Base-by-base conservation (phyloP, 1,284 basidiomycete genomes). In the Cronartium quercuum region DNA sequence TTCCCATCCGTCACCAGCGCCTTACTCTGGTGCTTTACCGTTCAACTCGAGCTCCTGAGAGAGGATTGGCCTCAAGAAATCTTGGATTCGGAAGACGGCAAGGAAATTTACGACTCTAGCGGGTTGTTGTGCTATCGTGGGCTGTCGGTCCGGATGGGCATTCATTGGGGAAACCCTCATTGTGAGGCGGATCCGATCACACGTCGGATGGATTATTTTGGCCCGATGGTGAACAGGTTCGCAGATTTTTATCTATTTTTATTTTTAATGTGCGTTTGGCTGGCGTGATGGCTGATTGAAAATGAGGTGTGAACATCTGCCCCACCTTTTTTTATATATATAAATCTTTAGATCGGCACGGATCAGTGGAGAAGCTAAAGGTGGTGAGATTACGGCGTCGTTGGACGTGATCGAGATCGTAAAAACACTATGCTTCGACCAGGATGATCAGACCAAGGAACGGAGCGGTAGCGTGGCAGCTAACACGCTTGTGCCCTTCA, bases 111-210 rank as follows among this genome's bases (percentile, higher is more conserved):
- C 80, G 93, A 67, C 42, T 66, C 71, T 7, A 67, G 61, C 63
- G 90, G 89, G 6, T 86, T 85, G 75, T 81, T 94, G 66, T 86
- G 98, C 76, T 89, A 91, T 66, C 88, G 94, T 6, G 96, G 95
- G 9, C 84, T 99, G 18, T 93, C 92, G 21, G 91, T 98, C 2
- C 88, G 96, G 57, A 98, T 99, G 95, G 95, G 96, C 61, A 90
- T 98, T 63, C 96, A 98, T 82, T 94, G 91, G 82, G 96, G 96
- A 41, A 83, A 83, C 35, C 96, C 96, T 0, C 87, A 93, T 60
- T 98, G 94, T 81, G 94, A 98, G 81, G 87, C 88, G 10, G 96
- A 99, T 83, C 91, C 92, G 1, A 91, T 96, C 81, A 98, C 94
- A 5, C 85, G 89, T 77, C 90, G 96, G 35, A 98, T 99, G 96